Base-by-base conservation (phyloP, 2,329 filamentous ascomycete species). In the Aspergillus udagawae region DNA sequence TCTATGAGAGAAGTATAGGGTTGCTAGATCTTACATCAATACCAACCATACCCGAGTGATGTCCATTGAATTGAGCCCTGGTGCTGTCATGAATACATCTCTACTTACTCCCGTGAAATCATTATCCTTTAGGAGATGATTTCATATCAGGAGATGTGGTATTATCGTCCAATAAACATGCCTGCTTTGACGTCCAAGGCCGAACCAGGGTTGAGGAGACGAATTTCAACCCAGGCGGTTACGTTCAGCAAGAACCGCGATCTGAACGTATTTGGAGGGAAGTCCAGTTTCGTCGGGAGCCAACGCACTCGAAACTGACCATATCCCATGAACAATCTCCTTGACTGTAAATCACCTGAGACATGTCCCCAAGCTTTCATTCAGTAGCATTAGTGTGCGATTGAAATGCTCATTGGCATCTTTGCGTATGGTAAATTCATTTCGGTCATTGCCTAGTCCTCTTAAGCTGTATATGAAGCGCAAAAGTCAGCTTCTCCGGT, bases 321-420 rank as follows among this genome's bases (percentile, higher is more conserved):
- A 17, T 38, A 17, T n/a, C 32, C 14, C 20, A 47, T 47, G 12
- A 25, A 25, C 14, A 14, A 21, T 14, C 23, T 27, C 21, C 21
- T 47, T 6, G 23, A 6, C 21, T 47, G 44, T 25, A 23, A 20
- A 17, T 64, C 54, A 71, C 58, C 61, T 65, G 14, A 81, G 65
- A 65, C 79, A 81, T 20, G 74, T 76, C 25, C 75, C 74, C 63
- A 80, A 65, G 60, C 75, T 80, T 60, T 80, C 77, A 61, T 81
- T 80, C 28, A 81, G 63, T 60, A 79, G 74, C 59, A 74, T 70
- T 51, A 80, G 62, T 4, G 77, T 79, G 52, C 72, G 68, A 55
- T 76, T 72, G 59, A 78, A 78, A 55, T 79, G 77, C n/a, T 69
- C 61, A 54, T 69, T 72, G 32, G 71, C 67, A 51, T 69, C 68